Base-by-base conservation (phyloP, 768 basidiomycete genomes). In the Hydnomerulius pinastri region DNA sequence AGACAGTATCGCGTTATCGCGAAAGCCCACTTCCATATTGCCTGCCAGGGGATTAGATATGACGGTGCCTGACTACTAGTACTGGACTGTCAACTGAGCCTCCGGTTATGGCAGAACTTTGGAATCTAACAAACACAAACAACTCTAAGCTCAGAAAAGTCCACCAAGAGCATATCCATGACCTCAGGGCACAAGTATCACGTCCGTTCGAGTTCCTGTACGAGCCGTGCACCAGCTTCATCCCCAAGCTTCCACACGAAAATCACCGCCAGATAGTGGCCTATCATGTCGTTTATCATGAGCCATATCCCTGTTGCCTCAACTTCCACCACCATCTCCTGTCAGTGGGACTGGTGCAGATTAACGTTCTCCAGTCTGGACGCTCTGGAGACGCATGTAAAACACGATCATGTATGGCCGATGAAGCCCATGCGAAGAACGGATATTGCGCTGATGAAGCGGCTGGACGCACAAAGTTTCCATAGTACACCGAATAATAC, bases 301-400 rank as follows among this genome's bases (percentile, higher is more conserved):
- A 35, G 18, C 18, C 33, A 35, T 17, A 4, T 35, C n/a, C 33
- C 32, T 46, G 51, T 52, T 53, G 15, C 54, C 13, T 30, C 55
- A n/a, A 32, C 39, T 33, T 43, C 51, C n/a, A 21, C 23, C 23
- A 10, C 58, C 36, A 53, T 73, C 51, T 57, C 68, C 11, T 84
- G 82, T 63, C 69, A 67, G 46, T 83, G 82, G 83, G 70, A 69
- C 5, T 79, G 79, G 77, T 85, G 83, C 45, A 68, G 77, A 2
- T 62, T 62, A 9, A 67, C 67, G 2, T 83, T 77, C 48, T 38
- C 59, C 9, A 70, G 57, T 23, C 63, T 68, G n/a, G 53, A 61
- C 2, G 72, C 71, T 13, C 73, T 83, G 23, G 60, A 67, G 3
- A 54, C 67, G 6, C 83, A 85, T 58, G 74, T 83, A 36, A 60